Evolutionary conservation across 108 stramenopile genomes (phyloP), one percentile per base, ranked within the genome.

Genomic region (Chaetoceros muelleri): DNA sequence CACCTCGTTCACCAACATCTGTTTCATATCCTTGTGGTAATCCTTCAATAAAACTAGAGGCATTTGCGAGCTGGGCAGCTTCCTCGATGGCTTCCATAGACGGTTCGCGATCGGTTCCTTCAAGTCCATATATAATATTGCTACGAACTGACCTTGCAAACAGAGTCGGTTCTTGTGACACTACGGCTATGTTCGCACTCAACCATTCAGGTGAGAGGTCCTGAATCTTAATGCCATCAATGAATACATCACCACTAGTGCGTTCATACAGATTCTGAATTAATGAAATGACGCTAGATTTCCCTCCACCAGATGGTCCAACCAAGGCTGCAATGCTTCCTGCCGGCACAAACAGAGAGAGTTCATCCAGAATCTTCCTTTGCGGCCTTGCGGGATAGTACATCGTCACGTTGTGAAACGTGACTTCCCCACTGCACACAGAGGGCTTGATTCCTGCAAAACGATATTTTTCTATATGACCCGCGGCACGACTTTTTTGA

Each of bases 141-240:
- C 83, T 69, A 45, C 60, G 73, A 52, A 95, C 71, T 24, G 71
- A 76, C 44, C 93, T 83, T 3, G 74, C 76, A 67, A 95, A 97
- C 24, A 97, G 82, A 2, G 69, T 78, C 2, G 94, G 90, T 61
- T 94, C 93, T 66, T 98, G 97, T 16, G 71, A 62, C 7, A 98
- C 96, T 48, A 91, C 61, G 13, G 73, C 69, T 10, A 82, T 65
- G 40, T 72, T 50, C 27, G 58, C 55, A 26, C 71, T 66, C 53
- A 82, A 49, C 73, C 71, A 75, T 25, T 60, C 55, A 2, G 71
- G 71, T 21, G 63, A 62, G 8, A 78, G 46, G 23, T 78, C 70
- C 58, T 75, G 67, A 19, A 79, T 66, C n/a, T 68, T 62, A 1
- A 48, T 19, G 8, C 76, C 74, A 60, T 82, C 85, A 18, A 86